phyloP scores from a whole-genome alignment of 331 rosid genomes.

The Dryas integrifolia region DNA sequence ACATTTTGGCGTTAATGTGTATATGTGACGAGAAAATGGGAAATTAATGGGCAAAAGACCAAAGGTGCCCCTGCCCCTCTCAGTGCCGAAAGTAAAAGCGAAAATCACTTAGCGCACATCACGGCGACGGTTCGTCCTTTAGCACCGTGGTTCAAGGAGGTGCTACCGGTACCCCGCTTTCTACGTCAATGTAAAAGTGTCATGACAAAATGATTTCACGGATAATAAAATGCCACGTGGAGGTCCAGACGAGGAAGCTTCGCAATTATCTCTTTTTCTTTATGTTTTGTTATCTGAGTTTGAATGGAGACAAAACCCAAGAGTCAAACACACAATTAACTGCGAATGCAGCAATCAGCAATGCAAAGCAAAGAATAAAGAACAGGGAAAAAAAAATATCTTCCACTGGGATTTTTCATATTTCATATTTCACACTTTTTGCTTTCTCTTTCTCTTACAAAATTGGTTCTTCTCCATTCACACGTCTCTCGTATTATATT shows the following conservation, averaged over 20 bases:
- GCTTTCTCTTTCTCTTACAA: neutral
- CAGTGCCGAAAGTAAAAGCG: conserved; percentile 2
- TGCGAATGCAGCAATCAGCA: neutral
- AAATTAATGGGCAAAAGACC: neutral
- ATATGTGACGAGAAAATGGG: no score
- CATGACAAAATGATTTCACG: neutral
- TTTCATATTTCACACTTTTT: no score
- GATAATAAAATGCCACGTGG: neutral
- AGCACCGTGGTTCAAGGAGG: neutral
- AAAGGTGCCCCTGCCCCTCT: neutral
- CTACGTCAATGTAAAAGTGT: neutral
- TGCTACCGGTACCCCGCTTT: neutral
- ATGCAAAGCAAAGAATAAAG: neutral
- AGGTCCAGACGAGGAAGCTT: neutral
- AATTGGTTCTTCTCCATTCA: no score
- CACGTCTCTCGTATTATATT: no score
- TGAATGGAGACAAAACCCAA: conserved; percentile 10
- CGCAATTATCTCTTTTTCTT: neutral
- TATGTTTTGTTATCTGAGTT: neutral
- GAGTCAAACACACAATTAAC: neutral
- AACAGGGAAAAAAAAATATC: neutral
- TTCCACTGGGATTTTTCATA: no score
- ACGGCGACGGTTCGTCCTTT: conserved; percentile 13
- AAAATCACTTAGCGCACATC: conserved; percentile 24
- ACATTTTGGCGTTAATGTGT: no score